A percentile compares a stretch with the other conserved stretches of the same genome.
phyloP scores from a whole-genome alignment of 768 basidiomycete genomes.

The Phylloporus sp. region DNA sequence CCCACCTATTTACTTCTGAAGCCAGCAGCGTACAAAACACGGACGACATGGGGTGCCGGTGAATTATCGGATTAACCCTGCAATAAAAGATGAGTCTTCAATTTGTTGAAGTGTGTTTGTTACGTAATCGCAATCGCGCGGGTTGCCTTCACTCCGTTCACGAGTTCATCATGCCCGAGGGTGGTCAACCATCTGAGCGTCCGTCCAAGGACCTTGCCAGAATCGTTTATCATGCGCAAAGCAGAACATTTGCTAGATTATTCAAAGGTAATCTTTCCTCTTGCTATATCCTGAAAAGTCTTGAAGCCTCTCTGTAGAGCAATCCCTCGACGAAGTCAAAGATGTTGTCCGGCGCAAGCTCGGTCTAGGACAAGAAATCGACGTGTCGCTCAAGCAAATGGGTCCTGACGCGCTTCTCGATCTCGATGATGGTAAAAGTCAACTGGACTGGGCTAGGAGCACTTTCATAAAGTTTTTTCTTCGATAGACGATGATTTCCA shows the following conservation, averaged over 20 bases:
- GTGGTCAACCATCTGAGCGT: neutral
- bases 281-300: neutral
- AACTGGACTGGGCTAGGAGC: neutral
- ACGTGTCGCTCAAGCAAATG: constrained; percentile 46
- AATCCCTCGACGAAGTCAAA: constrained; percentile 55
- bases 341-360: constrained; percentile 61
- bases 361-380: constrained; percentile 37
- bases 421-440: constrained; percentile 65
- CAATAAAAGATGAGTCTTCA: no score
- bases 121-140: constrained; percentile 7
- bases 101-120: neutral
- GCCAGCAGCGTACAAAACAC: no score
- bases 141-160: neutral
- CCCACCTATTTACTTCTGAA: no score
- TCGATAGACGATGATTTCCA: constrained; percentile 73
- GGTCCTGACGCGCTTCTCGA: constrained; percentile 53
- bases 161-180: constrained; percentile 10
- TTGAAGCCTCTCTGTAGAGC: constrained; percentile 40
- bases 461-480: neutral
- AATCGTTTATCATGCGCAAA: constrained; percentile 38
- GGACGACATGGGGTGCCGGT: no score
- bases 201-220: constrained; percentile 7
- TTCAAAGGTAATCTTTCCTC: constrained; percentile 35
- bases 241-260: constrained; percentile 38
- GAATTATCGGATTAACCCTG: no score